Conservation (phyloP, 2,329 filamentous ascomycete genomes). For the Arachnopeziza araneosa region DNA sequence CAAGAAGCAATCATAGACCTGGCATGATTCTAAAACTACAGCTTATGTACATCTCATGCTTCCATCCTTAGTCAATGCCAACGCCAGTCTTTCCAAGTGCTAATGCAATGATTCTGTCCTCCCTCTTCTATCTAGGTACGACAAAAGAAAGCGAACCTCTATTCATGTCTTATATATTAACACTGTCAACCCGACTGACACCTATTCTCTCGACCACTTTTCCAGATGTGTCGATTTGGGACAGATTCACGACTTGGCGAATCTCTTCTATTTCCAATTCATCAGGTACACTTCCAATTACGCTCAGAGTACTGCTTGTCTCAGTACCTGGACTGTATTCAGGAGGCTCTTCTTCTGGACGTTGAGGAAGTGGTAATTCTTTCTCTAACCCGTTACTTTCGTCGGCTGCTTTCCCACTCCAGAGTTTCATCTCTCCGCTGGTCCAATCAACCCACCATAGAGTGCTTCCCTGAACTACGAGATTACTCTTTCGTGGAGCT, state of each 20-base stretch:
- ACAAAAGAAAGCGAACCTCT: background rate
- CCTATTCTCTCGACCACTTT: background rate
- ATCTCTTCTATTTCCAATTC: background rate
- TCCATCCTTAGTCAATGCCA: background rate
- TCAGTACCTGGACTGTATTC: background rate
- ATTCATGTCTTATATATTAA: background rate
- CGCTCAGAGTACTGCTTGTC: background rate
- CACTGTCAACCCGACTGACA: background rate
- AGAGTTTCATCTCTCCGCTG: conserved; percentile 35
- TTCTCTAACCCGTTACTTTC: background rate
- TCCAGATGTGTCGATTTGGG: background rate
- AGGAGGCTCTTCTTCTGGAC: background rate
- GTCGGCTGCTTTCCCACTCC: background rate
- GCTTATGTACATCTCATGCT: background rate
- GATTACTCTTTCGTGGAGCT: conserved; percentile 52
- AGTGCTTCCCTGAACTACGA: conserved; percentile 51
- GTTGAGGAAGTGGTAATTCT: background rate
- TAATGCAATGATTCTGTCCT: background rate
- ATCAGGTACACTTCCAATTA: background rate
- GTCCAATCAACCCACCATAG: conserved; percentile 56
- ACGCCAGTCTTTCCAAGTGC: background rate
- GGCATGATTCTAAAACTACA: background rate
- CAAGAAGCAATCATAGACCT: background rate
- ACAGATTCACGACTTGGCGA: background rate
- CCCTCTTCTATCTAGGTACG: background rate